A percentile compares a stretch with the other conserved stretches of the same genome.
Evolutionary conservation across 164 flowering plant genomes (phyloP).

Genomic region (Cinnamomum micranthum): DNA sequence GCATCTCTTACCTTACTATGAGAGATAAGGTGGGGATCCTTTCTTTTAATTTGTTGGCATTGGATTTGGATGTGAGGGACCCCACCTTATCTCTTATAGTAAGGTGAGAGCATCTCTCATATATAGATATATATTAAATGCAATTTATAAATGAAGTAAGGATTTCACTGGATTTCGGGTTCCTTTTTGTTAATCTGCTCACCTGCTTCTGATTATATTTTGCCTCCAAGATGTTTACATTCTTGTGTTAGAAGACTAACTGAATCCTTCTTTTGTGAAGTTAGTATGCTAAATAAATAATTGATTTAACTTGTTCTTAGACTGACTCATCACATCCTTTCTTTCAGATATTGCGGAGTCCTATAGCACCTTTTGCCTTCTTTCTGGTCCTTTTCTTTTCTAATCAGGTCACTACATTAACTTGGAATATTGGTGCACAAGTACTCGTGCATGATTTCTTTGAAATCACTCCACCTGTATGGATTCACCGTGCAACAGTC

Average conservation of each 20-base stretch:
- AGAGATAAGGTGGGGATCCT: too few relatives aligned
- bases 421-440: constrained; percentile 61
- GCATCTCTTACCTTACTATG: too few relatives aligned
- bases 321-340: neutral
- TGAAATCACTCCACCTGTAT: constrained; percentile 53
- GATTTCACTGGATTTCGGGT: too few relatives aligned
- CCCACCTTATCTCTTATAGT: too few relatives aligned
- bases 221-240: neutral
- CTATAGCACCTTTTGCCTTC: constrained; percentile 48
- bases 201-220: neutral
- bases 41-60: too few relatives aligned
- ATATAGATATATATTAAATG: too few relatives aligned
- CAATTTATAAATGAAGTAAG: too few relatives aligned
- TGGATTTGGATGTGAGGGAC: too few relatives aligned
- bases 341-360: constrained; percentile 65
- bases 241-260: neutral
- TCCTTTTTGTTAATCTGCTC: neutral
- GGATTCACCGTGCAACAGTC: constrained; percentile 73
- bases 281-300: neutral
- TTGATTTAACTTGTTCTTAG: neutral
- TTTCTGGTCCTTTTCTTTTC: constrained; percentile 52
- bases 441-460: constrained; percentile 53
- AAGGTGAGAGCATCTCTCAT: too few relatives aligned
- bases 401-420: constrained; percentile 56
- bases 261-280: neutral